Evolutionary conservation across 306 rosid species (phyloP).

Genomic region (Cicer yamashitae): DNA sequence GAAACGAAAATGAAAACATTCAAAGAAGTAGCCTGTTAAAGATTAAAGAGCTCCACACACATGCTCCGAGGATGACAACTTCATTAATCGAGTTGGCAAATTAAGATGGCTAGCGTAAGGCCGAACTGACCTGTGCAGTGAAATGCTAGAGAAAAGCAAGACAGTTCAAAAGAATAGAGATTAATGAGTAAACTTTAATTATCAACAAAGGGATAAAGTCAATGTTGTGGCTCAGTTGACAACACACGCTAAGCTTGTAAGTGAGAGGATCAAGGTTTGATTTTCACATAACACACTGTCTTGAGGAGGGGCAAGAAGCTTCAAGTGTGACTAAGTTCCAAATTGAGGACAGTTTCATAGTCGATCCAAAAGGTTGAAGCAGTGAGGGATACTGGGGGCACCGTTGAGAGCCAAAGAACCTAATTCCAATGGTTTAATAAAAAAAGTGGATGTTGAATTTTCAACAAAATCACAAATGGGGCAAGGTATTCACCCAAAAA

Average conservation of each 20-base stretch:
- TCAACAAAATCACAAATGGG: conserved; percentile 26
- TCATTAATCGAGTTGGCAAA: conserved; percentile 18
- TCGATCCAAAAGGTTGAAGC: background rate
- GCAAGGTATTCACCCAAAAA: background rate
- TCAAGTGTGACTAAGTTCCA: background rate
- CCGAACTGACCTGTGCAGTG: background rate
- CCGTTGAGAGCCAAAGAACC: background rate
- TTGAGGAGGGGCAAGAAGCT: background rate
- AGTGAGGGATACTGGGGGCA: background rate
- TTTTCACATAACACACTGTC: background rate
- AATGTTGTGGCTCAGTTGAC: background rate
- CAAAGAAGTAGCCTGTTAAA: background rate
- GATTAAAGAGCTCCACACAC: conserved; percentile 4
- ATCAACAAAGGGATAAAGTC: conserved; percentile 6
- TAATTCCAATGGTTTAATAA: background rate
- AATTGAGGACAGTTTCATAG: background rate
- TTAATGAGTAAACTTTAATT: conserved; percentile 17
- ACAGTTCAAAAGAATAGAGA: conserved; percentile 1
- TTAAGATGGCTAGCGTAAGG: background rate
- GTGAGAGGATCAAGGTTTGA: background rate
- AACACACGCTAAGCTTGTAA: background rate
- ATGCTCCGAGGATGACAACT: conserved; percentile 4
- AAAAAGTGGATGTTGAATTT: background rate
- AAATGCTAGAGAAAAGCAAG: background rate
- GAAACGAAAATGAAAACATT: conserved; percentile 12